These are phyloP conservation scores for Macrocybe gigantea DNA, from an alignment of 768 basidiomycete genomes.

Conservation along the genomic window DNA sequence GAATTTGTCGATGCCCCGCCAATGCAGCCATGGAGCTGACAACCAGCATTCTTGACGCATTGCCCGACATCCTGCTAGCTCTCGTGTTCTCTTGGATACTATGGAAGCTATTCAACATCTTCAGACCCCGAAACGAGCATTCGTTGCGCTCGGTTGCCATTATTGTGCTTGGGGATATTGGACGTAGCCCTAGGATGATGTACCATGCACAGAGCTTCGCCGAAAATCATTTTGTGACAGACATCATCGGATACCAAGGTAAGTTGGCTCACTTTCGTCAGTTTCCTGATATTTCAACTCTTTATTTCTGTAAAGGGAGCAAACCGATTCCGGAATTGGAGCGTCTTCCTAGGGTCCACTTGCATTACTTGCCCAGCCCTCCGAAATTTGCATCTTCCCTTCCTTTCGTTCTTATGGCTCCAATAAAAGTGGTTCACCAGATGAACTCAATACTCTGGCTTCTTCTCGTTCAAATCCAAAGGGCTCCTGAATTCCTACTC, in stretches of 20 bases:
- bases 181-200: constrained; percentile 97
- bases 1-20: not conserved
- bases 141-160: constrained; percentile 73
- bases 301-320: constrained; percentile 47
- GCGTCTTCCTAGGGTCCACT: constrained; percentile 54
- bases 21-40: constrained; percentile 6
- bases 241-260: constrained; percentile 86
- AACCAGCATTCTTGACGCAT: constrained; percentile 2
- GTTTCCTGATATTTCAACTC: not conserved
- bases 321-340: constrained; percentile 70
- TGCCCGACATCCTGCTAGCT: constrained; percentile 3
- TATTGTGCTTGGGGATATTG: constrained; percentile 92
- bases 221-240: constrained; percentile 68
- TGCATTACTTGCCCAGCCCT: constrained; percentile 64
- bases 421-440: constrained; percentile 76
- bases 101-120: constrained; percentile 26
- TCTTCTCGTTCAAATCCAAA: constrained; percentile 52
- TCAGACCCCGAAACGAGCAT: constrained; percentile 31
- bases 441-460: constrained; percentile 53
- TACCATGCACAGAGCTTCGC: constrained; percentile 95
- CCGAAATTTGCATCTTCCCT: constrained; percentile 45
- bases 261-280: constrained; percentile 11
- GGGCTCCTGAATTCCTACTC: constrained; percentile 79
- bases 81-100: constrained; percentile 17
- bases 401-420: constrained; percentile 71